Base-by-base conservation (phyloP, 225 moss, liverwort and hornwort species). In the Rhytidiadelphus loreus region DNA sequence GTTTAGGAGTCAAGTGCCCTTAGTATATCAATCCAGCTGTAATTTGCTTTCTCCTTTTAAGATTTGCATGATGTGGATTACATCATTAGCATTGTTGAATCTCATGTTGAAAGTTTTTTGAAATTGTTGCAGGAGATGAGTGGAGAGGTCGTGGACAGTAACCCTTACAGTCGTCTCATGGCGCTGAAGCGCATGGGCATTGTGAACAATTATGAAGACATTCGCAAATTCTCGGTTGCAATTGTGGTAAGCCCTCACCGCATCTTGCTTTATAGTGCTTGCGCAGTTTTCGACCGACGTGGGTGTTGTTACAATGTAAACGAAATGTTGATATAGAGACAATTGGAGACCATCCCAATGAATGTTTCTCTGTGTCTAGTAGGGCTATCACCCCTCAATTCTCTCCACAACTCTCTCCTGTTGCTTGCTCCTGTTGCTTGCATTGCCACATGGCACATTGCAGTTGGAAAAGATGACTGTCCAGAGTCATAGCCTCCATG, bases 141-240 rank as follows among this genome's bases (percentile, higher is more conserved):
- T 85, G 94, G 94, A 82, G 98, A 99, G 93, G 98, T 99, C 83
- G 96, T 99, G 89, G 96, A 97, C 82, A 96, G 97, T 89, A 99
- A 99, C 72, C 98, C 98, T 61, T 99, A 99, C 92, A 99, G 98
- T 92, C 95, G 98, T 74, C 94, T 99, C 80, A 99, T 99, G 98
- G 98, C 98, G 37, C 92, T 99, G 63, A 99, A 99, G 89, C 95
- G 98, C 64, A 99, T 99, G 98, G 98, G 98, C 85, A 99, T 99
- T 74, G 98, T 99, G 58, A 93, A 94, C 92, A 97, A 99, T 77
- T 99, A 97, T 82, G 96, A 99, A 90, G 92, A 92, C 55, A 96
- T 99, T 91, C 97, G 97, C 81, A 94, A 91, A 57, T 97, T 96
- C 57, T 97, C 98, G 63, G 96, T 99, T 64, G 98, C 98, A 61